These are phyloP conservation scores for Ilex paraguariensis DNA, from an alignment of 305 asterid species.

Conservation along the genomic window DNA sequence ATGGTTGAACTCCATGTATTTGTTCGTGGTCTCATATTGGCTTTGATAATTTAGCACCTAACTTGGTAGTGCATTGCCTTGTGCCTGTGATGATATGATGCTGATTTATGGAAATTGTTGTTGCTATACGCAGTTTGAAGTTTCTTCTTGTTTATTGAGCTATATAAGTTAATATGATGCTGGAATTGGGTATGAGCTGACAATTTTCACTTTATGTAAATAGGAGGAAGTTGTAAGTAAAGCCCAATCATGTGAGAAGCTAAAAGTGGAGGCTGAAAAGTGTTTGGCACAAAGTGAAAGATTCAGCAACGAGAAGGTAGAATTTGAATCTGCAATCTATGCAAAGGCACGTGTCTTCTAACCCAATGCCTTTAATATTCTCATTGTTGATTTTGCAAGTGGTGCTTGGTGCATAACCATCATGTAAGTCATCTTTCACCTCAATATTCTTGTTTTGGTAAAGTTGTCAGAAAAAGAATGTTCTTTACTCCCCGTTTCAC, in stretches of 20 bases:
- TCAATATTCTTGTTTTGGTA: too few species aligned
- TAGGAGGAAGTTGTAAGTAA: slow-evolving; percentile 85
- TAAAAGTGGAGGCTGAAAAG: slow-evolving; percentile 71
- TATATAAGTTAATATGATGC: slow-evolving; percentile 3
- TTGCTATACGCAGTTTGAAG: too few species aligned
- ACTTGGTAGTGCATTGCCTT: too few species aligned
- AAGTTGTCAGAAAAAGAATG: too few species aligned
- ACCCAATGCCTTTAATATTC: background rate
- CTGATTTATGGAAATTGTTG: too few species aligned
- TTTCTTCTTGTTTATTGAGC: background rate
- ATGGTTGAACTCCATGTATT: too few species aligned
- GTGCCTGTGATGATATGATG: too few species aligned
- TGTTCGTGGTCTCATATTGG: too few species aligned
- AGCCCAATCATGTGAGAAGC: slow-evolving; percentile 53
- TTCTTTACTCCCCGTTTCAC: too few species aligned
- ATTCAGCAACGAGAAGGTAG: slow-evolving; percentile 56
- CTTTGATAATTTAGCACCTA: too few species aligned
- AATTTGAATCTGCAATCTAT: slow-evolving; percentile 66
- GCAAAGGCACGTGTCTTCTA: slow-evolving; percentile 46
- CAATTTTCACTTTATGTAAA: slow-evolving; percentile 6
- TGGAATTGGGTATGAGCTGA: background rate
- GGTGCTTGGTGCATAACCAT: background rate
- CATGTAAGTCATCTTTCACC: background rate
- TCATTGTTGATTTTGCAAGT: background rate
- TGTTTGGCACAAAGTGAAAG: slow-evolving; percentile 75